Base-by-base conservation (phyloP, 2,329 filamentous ascomycete species). In the Colletotrichum truncatum region DNA sequence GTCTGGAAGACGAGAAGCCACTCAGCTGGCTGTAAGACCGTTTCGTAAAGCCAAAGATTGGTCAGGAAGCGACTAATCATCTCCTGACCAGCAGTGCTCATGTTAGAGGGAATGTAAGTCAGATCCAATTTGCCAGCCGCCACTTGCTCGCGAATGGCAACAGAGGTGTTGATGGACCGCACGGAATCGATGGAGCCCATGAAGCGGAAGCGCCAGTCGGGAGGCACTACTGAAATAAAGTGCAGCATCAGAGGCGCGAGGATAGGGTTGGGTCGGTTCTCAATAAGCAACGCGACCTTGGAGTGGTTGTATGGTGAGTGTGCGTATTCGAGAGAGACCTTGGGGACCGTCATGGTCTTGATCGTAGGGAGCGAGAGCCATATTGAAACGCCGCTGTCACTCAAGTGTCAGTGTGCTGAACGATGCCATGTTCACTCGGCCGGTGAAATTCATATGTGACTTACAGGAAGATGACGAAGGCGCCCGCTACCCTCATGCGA, bases 201-300 rank as follows among this genome's bases (percentile, higher is more conserved):
- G 77, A 87, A 87, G 66, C 84, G 71, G 71, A 86, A 85, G 45
- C 80, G 81, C 85, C 85, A 87, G 70, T 87, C 84, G 6, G 82
- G 80, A 2, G 84, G 84, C 2, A 85, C 81, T 18, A 87, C 83
- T 4, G 82, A 77, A 68, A 86, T 86, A 75, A 87, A 85, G 71
- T 87, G 85, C 23, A 87, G 77, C 73, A 87, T 76, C 38, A 86
- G 76, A 1, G 85, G 85, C 3, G 84, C 84, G 41, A 88, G 80
- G 66, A 82, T 75, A 3, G 84, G 78, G 34, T 79, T 77, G 2
- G 81, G 71, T 1, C 85, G 82, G 73, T 82, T 82, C 72, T 87
- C 85, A 65, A 88, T 81, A 18, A 88, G 78, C 10, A 88, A 80
- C 30, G 84, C 86, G 36, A 88, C 78, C 72, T 87, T 87, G 67